Evolutionary conservation across 805 yeast species (phyloP), one percentile per base, ranked within the genome.

Genomic region (Pichia nanzhaoensis): DNA sequence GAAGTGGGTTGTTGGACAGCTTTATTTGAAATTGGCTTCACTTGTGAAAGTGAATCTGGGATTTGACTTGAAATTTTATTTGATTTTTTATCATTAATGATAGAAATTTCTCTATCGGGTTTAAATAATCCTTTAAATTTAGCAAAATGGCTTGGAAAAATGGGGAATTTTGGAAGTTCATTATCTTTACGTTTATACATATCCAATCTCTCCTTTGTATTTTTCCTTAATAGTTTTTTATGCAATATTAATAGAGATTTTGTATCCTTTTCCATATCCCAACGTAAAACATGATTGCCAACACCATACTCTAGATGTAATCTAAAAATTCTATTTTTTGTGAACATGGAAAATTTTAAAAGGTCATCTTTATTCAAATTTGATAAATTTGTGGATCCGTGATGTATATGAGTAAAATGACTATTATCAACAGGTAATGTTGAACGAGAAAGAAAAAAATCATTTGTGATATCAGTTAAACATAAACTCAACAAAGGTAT

Each of bases 261-360:
- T 39, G 82, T 77, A 19, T 79, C 82, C 55, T 82, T 83, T 24
- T 78, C 71, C 6, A 93, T 76, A 1, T 82, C 69, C 99, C 99
- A 93, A 54, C 77, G 77, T 54, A 89, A 67, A 44, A 89, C 66
- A 45, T 81, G 77, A 5, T 79, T 76, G 2, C 96, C 96, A 28
- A 89, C 77, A 6, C 98, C 99, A 58, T 93, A 93, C 58, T 90
- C 96, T 37, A 93, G 68, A 40, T 83, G 85, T n/a, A 93, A 67
- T 48, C 75, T 70, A 53, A 76, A 84, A 44, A 70, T 74, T 46
- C 65, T 54, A 43, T 69, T 72, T 47, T 68, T 70, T n/a, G 42
- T 18, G 38, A 45, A 45, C 4, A 22, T 37, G 12, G 48, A 38
- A 16, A 41, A 19, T 41, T 27, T 41, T 6, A 45, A 34, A 17